Conservation (phyloP, 2,329 filamentous ascomycete species). For the Colletotrichum destructivum region DNA sequence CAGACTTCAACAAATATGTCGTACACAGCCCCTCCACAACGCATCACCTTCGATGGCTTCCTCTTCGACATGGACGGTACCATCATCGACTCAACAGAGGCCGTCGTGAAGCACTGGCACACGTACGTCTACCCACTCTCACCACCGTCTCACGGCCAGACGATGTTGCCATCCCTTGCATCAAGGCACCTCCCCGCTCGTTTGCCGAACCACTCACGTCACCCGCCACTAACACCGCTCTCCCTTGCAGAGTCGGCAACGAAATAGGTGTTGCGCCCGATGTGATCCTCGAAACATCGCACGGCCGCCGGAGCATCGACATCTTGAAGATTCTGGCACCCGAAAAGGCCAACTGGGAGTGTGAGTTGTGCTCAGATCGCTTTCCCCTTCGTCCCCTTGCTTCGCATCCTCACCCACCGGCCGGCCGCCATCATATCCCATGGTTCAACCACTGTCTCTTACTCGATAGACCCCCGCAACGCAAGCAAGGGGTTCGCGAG, state of each 20-base stretch:
- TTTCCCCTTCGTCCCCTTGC: slow-evolving; percentile 27
- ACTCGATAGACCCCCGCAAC: neutral
- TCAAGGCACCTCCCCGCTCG: slow-evolving; percentile 10
- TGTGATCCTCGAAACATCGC: slow-evolving; percentile 89
- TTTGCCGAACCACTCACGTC: slow-evolving; percentile 3
- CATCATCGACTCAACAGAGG: slow-evolving; percentile 85
- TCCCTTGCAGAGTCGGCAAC: slow-evolving; percentile 74
- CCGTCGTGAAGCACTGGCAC: slow-evolving; percentile 85
- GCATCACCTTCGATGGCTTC: slow-evolving; percentile 64
- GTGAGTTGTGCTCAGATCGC: slow-evolving; percentile 68
- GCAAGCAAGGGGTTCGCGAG: slow-evolving; percentile 16
- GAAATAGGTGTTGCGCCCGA: slow-evolving; percentile 90
- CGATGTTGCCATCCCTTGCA: slow-evolving; percentile 21
- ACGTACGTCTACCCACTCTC: slow-evolving; percentile 61
- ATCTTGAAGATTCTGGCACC: slow-evolving; percentile 84
- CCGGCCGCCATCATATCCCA: neutral
- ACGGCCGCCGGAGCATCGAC: slow-evolving; percentile 92
- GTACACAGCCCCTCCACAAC: slow-evolving; percentile 40
- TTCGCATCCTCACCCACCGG: slow-evolving; percentile 13
- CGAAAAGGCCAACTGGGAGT: slow-evolving; percentile 92
- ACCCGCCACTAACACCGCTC: slow-evolving; percentile 40
- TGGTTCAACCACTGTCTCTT: slow-evolving; percentile 1
- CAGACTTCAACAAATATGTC: slow-evolving; percentile 22
- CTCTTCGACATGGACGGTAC: slow-evolving; percentile 87
- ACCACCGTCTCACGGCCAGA: slow-evolving; percentile 18